Evolutionary conservation across 1,284 basidiomycete species (phyloP), one percentile per base, ranked within the genome.

Genomic region (Microbotryum lychnidis-dioicae): DNA sequence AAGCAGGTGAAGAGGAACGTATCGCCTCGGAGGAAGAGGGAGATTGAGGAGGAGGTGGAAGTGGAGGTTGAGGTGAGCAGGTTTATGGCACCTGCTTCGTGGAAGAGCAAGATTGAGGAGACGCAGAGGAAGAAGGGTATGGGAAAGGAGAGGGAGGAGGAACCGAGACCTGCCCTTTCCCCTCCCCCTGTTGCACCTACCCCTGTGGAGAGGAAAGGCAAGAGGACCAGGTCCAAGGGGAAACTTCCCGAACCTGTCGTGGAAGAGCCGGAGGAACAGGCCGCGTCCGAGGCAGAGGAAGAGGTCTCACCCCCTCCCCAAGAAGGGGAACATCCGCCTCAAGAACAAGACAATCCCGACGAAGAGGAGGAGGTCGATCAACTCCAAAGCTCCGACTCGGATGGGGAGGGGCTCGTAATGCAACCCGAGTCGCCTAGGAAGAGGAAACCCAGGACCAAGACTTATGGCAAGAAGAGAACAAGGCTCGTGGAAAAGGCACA

Each of bases 11-110:
- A 97, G 7, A 31, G 31, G 9, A 31, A 31, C 31, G 31, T 31
- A 6, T 47, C 85, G 84, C 66, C 83, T 89, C 61, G 93, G 94
- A 12, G 81, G 2, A 81, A 81, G 65, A 83, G 92, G 71, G 94
- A 94, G 6, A 77, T 80, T 72, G 91, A 89, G 78, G 97, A 97
- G 76, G 82, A 89, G 60, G 83, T 98, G 48, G 91, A 97, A 68
- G 80, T 83, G 58, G 91, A 93, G 73, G 80, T 97, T 12, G 87
- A 91, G 76, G 81, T 86, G 50, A 86, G 90, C 52, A 87, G 86
- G 73, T 79, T 84, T 65, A 18, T 14, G 14, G 37, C 2, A 42
- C 37, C 37, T 12, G 37, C 37, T 42, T 42, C 14, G 37, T 18
- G 16, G 37, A 42, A 42, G 37, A 42, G 37, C 6, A 42, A 42